Base-by-base conservation (phyloP, 345 rosid genomes). In the Ceriops zippeliana region DNA sequence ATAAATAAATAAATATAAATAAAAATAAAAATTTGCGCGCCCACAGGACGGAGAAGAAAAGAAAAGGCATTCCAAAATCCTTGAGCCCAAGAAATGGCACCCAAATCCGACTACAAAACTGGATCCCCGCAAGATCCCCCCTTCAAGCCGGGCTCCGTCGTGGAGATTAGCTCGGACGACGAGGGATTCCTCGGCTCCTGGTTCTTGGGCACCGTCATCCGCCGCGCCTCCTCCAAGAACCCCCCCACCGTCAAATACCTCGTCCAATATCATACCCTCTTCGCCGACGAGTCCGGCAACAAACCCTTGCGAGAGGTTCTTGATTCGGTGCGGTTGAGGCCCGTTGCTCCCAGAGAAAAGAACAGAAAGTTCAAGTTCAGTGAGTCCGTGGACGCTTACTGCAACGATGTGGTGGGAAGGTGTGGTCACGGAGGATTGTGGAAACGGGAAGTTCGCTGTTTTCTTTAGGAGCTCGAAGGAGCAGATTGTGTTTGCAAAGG, bases 351-450 rank as follows among this genome's bases (percentile, higher is more conserved):
- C 21, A 67, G 73, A 62, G 97, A 90, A 77, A 77, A 69, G 62
- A 67, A 57, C 42, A 70, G 82, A 75, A 71, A 61, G 3, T 83
- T 87, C 53, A 68, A 35, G 72, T 67, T 83, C 34, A 79, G 88
- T 6, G 90, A 85, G 3, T 85, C 80, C 4, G 98, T 93, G 17
- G 92, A 93, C 26, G 96, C 95, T 0, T 83, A 24, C 58, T 56
- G 80, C 65, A 81, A 77, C 38, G 97, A 89, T 20, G 30, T 91
- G 98, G 98, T 89, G 98, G 97, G 97, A 91, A 73, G 98, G 98
- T 7, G 73, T 34, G 21, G 83, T 91, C 16, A 83, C 89, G 21
- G 79, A 82, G 71, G 90, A 75, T 61, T 24, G 76, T 7, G 81
- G 69, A 7, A 75, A 83, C 54, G 95, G 88, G 19, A 85, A 57